Evolutionary conservation across 1,139 yeast species (phyloP).

Genomic region (Tardiomyces blankii): DNA sequence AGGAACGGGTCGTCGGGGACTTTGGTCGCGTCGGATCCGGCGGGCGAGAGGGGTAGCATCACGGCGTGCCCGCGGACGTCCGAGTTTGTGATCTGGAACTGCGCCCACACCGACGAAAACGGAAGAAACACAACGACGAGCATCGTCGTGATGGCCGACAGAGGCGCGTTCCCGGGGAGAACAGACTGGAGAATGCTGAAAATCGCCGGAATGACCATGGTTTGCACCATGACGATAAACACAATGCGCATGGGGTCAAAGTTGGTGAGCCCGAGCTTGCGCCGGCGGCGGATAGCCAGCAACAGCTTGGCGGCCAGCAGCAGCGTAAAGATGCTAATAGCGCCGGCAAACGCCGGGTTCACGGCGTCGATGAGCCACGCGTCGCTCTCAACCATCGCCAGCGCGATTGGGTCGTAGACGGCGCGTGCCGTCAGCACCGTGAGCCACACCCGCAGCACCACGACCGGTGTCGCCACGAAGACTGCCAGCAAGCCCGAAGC

Average conservation of each 20-base stretch:
- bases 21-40: too few relatives aligned
- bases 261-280: conserved; percentile 66
- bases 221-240: conserved; percentile 71
- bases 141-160: conserved; percentile 33
- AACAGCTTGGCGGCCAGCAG: conserved; percentile 49
- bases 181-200: conserved; percentile 35
- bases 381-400: not conserved
- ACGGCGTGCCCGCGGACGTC: not conserved
- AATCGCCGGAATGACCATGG: conserved; percentile 67
- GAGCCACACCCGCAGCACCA: conserved; percentile 26
- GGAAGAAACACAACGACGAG: conserved; percentile 62
- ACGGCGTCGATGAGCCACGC: conserved; percentile 5
- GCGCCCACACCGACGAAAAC: conserved; percentile 80
- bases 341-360: conserved; percentile 1
- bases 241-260: conserved; percentile 75
- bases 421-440: not conserved
- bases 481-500: conserved; percentile 34
- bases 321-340: conserved; percentile 17
- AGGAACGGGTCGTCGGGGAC: not conserved
- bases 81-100: conserved; percentile 7
- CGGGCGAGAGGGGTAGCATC: not conserved
- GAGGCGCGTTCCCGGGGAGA: not conserved
- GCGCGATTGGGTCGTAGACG: not conserved
- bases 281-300: conserved; percentile 58
- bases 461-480: conserved; percentile 31